A percentile compares a stretch with the other conserved stretches of the same genome.
Conservation (phyloP, 1,284 basidiomycete species). For the Leccinum fallax region DNA sequence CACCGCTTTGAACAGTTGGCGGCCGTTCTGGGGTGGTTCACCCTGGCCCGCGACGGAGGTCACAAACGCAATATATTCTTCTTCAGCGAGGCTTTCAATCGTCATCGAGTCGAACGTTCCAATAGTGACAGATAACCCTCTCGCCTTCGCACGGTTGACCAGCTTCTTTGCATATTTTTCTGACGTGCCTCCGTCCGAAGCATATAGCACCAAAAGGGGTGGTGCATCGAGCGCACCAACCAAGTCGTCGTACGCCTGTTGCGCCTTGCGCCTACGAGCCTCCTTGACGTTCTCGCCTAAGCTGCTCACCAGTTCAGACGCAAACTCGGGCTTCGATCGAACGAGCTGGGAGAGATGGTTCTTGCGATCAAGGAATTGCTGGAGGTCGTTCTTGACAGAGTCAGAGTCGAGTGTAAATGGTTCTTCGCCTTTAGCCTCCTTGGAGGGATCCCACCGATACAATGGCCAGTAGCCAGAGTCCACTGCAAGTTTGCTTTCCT, state of each 20-base stretch:
- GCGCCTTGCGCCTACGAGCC: constrained; percentile 82
- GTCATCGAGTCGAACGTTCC: constrained; percentile 78
- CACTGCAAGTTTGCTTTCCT: constrained; percentile 97
- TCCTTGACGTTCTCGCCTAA: constrained; percentile 85
- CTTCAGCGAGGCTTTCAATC: constrained; percentile 71
- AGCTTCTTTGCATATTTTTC: constrained; percentile 96
- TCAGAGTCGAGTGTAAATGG: constrained; percentile 95
- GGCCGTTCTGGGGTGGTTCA: constrained; percentile 95
- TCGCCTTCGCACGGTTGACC: constrained; percentile 78
- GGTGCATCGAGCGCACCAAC: constrained; percentile 88
- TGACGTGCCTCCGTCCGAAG: constrained; percentile 92
- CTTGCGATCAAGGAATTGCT: constrained; percentile 93
- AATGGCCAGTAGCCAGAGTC: constrained; percentile 98
- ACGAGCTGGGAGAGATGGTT: constrained; percentile 95
- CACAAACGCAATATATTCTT: constrained; percentile 87
- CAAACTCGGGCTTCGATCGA: constrained; percentile 78
- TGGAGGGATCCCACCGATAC: constrained; percentile 95
- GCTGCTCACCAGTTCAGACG: constrained; percentile 83
- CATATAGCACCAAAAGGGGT: constrained; percentile 87
- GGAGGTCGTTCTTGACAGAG: constrained; percentile 92
- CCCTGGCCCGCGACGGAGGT: constrained; percentile 99
- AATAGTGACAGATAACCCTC: constrained; percentile 80
- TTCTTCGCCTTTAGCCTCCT: constrained; percentile 74
- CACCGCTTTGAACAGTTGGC: constrained; percentile 87
- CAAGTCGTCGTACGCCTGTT: constrained; percentile 86